These are phyloP conservation scores for Catharanthus roseus DNA, from an alignment of 257 asterid genomes.

Conservation along the genomic window DNA sequence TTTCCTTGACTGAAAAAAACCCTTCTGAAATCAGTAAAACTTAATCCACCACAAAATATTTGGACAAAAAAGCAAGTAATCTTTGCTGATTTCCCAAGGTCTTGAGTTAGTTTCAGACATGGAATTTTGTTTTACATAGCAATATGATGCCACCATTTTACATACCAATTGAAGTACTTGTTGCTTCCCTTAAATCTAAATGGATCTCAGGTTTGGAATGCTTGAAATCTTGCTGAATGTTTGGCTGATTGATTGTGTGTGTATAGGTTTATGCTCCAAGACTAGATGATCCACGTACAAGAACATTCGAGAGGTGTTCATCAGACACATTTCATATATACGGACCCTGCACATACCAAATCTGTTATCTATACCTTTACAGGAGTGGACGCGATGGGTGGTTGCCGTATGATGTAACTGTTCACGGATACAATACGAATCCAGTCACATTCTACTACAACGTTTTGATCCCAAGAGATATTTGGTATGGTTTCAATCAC, in stretches of 20 bases:
- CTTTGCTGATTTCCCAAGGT: not conserved
- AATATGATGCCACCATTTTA: not conserved
- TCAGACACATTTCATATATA: constrained; percentile 55
- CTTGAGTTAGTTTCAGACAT: not conserved
- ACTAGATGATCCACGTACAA: constrained; percentile 57
- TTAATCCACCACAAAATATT: not conserved
- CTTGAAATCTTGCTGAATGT: not conserved
- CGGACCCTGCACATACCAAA: constrained; percentile 89
- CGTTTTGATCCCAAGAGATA: constrained; percentile 48
- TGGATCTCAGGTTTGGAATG: not conserved
- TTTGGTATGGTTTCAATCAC: constrained; percentile 71
- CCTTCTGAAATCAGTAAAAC: not conserved
- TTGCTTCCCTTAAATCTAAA: not conserved
- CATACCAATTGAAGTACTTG: not conserved
- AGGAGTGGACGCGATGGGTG: constrained; percentile 92
- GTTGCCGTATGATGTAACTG: constrained; percentile 71
- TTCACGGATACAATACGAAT: constrained; percentile 44
- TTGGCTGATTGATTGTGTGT: not conserved
- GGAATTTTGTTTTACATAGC: not conserved
- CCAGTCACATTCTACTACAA: constrained; percentile 64
- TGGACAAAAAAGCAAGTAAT: not conserved
- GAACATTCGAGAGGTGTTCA: constrained; percentile 81
- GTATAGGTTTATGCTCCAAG: constrained; percentile 86
- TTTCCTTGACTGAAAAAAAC: not conserved
- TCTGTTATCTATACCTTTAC: constrained; percentile 81